Evolutionary conservation across 2,329 filamentous ascomycete genomes (phyloP).

Genomic region (Gnomoniopsis smithogilvyi): DNA sequence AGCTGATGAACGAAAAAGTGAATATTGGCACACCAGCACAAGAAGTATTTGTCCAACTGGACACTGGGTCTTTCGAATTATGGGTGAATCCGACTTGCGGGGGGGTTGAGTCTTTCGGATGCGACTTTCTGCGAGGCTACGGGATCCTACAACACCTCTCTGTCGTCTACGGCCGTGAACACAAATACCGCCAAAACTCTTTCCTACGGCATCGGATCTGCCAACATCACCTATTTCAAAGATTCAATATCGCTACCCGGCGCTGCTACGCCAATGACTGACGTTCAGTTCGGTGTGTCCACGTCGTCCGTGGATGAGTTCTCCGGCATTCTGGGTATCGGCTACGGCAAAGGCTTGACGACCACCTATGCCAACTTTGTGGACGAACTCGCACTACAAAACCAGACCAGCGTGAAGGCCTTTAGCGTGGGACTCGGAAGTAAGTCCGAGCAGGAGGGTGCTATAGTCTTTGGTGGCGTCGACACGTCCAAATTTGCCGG

Average conservation of each 20-base stretch:
- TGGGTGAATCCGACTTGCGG: conserved; percentile 62
- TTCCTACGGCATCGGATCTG: conserved; percentile 49
- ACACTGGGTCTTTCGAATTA: conserved; percentile 59
- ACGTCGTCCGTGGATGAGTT: conserved; percentile 44
- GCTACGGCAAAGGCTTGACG: conserved; percentile 54
- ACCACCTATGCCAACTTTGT: conserved; percentile 49
- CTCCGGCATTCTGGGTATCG: conserved; percentile 69
- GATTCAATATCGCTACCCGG: conserved; percentile 43
- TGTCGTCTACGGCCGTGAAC: conserved; percentile 36
- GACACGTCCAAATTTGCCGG: conserved; percentile 64
- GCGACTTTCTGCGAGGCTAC: conserved; percentile 42
- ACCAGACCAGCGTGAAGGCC: conserved; percentile 56
- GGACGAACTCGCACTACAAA: conserved; percentile 47
- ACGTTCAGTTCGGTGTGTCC: conserved; percentile 67
- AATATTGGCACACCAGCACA: conserved; percentile 54
- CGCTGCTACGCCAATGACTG: conserved; percentile 38
- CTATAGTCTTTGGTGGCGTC: conserved; percentile 65
- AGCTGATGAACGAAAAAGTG: conserved; percentile 30
- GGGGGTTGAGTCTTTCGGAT: conserved; percentile 37
- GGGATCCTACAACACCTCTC: conserved; percentile 40
- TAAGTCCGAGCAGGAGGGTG: conserved; percentile 56
- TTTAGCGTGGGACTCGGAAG: conserved; percentile 66
- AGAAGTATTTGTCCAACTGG: conserved; percentile 51
- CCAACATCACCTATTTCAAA: conserved; percentile 46
- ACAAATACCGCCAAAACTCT: conserved; percentile 37